A percentile compares a stretch with the other conserved stretches of the same genome.
Conservation (phyloP, 257 asterid genomes). For the Handroanthus guayacan region DNA sequence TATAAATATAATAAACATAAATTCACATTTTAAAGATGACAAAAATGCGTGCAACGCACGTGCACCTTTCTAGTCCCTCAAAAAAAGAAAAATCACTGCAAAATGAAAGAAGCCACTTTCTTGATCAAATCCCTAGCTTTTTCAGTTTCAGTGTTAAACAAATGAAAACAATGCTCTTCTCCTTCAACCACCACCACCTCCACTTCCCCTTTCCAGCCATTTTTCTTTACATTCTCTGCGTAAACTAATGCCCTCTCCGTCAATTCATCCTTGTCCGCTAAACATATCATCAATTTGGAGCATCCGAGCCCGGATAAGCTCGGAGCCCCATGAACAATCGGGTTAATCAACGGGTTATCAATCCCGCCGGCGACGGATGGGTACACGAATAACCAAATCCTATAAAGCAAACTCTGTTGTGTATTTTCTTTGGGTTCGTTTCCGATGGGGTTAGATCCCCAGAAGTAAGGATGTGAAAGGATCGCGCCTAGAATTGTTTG, state of each 20-base stretch:
- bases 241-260: conserved; percentile 19
- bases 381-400: neutral
- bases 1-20: no score
- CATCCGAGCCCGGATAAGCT: conserved; percentile 6
- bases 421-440: no score
- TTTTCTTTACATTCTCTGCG: conserved; percentile 26
- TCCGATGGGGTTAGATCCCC: no score
- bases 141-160: conserved; percentile 26
- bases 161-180: conserved; percentile 47
- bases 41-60: no score
- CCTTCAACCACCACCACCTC: conserved; percentile 49
- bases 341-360: neutral
- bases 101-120: neutral
- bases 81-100: no score
- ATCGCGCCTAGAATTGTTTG: no score
- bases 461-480: no score
- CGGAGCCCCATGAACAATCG: neutral
- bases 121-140: no score
- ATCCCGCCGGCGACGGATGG: neutral
- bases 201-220: conserved; percentile 9
- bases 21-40: no score
- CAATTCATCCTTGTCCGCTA: conserved; percentile 21
- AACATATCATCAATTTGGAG: neutral
- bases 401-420: neutral
- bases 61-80: no score